Percentiles rank a stretch among this genome's conserved stretches.
Conservation (phyloP, 2,329 filamentous ascomycete species). For the Biscogniauxia sp. region DNA sequence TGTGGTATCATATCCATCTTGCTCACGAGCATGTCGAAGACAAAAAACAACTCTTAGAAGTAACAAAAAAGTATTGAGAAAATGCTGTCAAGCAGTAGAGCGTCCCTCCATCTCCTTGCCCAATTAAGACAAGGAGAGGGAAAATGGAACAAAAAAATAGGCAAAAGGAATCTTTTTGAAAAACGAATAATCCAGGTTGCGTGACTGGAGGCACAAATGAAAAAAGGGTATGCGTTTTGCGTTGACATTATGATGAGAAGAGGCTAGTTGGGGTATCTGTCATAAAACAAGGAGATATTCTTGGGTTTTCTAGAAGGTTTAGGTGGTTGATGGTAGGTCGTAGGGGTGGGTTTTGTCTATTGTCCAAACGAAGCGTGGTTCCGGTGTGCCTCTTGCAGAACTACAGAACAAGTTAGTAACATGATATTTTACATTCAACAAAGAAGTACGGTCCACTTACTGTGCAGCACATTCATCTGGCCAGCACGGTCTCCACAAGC, state of each 20-base stretch:
- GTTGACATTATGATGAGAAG: conserved; percentile 14
- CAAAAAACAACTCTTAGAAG: conserved; percentile 10
- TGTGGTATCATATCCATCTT: conserved; percentile 8
- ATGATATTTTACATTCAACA: not conserved
- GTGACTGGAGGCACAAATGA: conserved; percentile 25
- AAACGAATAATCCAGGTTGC: conserved; percentile 14
- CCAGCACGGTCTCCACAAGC: conserved; percentile 62
- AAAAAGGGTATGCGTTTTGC: conserved; percentile 20
- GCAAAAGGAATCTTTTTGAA: conserved; percentile 10
- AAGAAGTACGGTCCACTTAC: conserved; percentile 39
- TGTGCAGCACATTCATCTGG: conserved; percentile 52
- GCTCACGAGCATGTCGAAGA: conserved; percentile 10
- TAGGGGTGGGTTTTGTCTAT: conserved; percentile 19
- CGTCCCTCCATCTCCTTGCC: conserved; percentile 2
- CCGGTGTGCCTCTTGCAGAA: conserved; percentile 42
- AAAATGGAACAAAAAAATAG: conserved; percentile 8
- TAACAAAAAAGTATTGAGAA: conserved; percentile 18
- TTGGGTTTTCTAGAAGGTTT: conserved; percentile 7
- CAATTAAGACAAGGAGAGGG: conserved; percentile 3
- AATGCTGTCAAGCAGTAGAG: conserved; percentile 21
- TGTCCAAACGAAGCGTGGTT: conserved; percentile 34
- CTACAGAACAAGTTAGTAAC: conserved; percentile 33
- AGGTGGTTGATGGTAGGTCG: conserved; percentile 6
- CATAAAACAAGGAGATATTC: conserved; percentile 22
- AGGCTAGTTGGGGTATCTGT: conserved; percentile 27